Conservation (phyloP, 768 basidiomycete genomes). For the Amanita pallidorosea region DNA sequence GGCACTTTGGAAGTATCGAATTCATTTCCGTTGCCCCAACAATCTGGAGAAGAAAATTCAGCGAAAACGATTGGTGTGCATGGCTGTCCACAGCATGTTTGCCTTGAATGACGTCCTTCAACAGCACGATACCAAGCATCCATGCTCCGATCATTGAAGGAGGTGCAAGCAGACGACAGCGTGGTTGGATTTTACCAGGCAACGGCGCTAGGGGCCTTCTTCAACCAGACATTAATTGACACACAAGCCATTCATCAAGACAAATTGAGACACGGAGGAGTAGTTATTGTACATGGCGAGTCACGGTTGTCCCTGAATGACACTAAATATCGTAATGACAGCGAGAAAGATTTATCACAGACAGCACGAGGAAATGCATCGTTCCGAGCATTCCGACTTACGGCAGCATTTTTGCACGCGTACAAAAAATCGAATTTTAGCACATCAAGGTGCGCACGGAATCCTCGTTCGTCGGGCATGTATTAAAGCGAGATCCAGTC, state of each 20-base stretch:
- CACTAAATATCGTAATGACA: constrained; percentile 4
- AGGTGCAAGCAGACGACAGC: constrained; percentile 86
- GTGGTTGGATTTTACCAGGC: constrained; percentile 94
- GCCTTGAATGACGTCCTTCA: constrained; percentile 1
- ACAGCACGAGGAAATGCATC: constrained; percentile 76
- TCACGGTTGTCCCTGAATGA: constrained; percentile 6
- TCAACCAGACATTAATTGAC: constrained; percentile 71
- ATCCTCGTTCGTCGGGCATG: neutral
- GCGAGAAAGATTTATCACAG: constrained; percentile 56
- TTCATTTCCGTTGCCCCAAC: constrained; percentile 75
- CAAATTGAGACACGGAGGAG: constrained; percentile 74
- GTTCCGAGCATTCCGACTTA: constrained; percentile 84
- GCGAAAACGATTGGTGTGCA: constrained; percentile 60
- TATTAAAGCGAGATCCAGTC: constrained; percentile 28
- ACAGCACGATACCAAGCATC: constrained; percentile 72
- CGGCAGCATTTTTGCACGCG: constrained; percentile 69
- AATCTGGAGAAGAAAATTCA: constrained; percentile 71
- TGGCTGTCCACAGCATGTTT: constrained; percentile 4
- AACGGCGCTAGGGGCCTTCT: constrained; percentile 76
- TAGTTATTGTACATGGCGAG: constrained; percentile 77
- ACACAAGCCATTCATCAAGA: constrained; percentile 81
- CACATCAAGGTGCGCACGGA: constrained; percentile 51
- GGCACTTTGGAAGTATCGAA: constrained; percentile 87
- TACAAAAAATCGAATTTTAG: constrained; percentile 80
- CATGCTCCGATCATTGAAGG: constrained; percentile 82